Base-by-base conservation (phyloP, 1,139 yeast genomes). In the Saccharomyces hybrid region DNA sequence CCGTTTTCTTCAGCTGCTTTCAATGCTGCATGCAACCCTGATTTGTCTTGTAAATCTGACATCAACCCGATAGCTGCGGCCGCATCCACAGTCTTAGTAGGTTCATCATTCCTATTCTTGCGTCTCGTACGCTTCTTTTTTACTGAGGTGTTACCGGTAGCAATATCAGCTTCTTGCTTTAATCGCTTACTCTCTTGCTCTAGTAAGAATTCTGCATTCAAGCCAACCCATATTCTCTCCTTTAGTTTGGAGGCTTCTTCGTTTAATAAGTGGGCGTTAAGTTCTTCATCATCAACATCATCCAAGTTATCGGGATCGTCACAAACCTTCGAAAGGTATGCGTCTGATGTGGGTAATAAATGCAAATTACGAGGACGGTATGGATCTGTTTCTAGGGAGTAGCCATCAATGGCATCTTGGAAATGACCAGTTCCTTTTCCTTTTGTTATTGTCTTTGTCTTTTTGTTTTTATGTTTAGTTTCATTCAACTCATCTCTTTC, bases 151-250 rank as follows among this genome's bases (percentile, higher is more conserved):
- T 86, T 87, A 3, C 95, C 95, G 0, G 90, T 83, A 47, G 85
- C 75, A 57, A 81, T 83, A 72, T 95, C 99, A 0, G 97, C 95
- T 67, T 91, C 96, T 52, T 80, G 79, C 66, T 91, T 88, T 59
- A 91, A 77, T 58, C 93, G 75, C 68, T 89, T 90, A 62, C 82
- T 82, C 64, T 93, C 98, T 70, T 89, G 96, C 52, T 86, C 95
- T 26, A 89, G 71, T 55, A 93, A 74, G 65, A 83, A 95, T 32
- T 91, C 98, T 57, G 87, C 88, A 70, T 93, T 89, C 54, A 88
- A 76, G 1, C 95, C 90, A 55, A 87, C 82, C 98, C 99, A 93
- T 4, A 90, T 81, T 57, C 85, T 77, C 60, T 88, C 90, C 70
- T 88, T 91, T 64, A 83, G 66, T 54, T 75, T 72, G 11, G 82